Base-by-base conservation (phyloP, 1,139 yeast genomes). In the Pichia inconspicua region DNA sequence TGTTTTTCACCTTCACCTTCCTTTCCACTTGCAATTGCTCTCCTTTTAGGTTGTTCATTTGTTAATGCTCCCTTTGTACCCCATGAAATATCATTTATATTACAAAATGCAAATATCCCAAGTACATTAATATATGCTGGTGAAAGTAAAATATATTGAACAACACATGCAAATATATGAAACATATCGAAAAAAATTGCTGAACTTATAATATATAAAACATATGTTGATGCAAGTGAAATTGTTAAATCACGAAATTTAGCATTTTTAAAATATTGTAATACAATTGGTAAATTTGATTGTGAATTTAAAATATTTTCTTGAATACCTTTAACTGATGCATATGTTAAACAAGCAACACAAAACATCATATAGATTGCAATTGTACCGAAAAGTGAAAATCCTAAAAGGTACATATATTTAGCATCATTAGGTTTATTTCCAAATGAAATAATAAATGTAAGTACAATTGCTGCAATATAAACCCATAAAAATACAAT, bases 381-480 rank as follows among this genome's bases (percentile, higher is more conserved):
- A 59, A 92, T 72, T n/a, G 86, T 72, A 0, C 96, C 94, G 68
- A 90, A 92, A 71, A 92, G 84, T 44, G 78, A 67, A 53, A 87
- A 94, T 55, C 89, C 86, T 15, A 83, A 74, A 51, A 84, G 69
- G 63, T 92, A 92, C 56, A 88, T 82, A 58, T 73, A 72, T 53
- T 84, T 87, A 0, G 97, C 88, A 48, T 97, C 97, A 59, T 82
- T 83, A 2, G 98, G 98, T 49, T 89, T 83, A 64, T 92, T 92
- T 61, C 98, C 98, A 65, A 92, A 84, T 48, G 96, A 83, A 53
- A 92, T 71, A 49, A 92, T 89, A 64, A 92, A 92, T 17, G 96
- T 88, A 10, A 96, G 80, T 11, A 84, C 83, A 19, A 92, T 67
- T n/a, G 95, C 85, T 2, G 87, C 84, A 45, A 88, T 76, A 62